phyloP scores from a whole-genome alignment of 768 basidiomycete species.

The Leccinum imitatum region DNA sequence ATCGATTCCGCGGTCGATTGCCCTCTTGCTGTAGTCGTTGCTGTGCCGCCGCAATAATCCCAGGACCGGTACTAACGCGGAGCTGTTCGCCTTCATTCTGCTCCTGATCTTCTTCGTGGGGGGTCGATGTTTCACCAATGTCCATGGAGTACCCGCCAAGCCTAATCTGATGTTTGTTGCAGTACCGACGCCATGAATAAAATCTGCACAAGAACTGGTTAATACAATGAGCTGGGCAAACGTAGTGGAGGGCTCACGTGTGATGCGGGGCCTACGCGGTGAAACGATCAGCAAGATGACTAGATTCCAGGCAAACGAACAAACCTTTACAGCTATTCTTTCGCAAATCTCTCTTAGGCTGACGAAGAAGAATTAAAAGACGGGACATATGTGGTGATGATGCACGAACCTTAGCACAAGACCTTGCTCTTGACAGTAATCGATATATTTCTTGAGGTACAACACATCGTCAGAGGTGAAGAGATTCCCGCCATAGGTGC shows the following conservation, averaged over 20 bases:
- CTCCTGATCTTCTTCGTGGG: constrained; percentile 43
- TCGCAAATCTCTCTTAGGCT: constrained; percentile 82
- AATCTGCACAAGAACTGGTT: constrained; percentile 48
- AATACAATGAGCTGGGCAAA: not conserved
- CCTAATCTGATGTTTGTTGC: constrained; percentile 92
- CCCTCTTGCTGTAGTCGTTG: constrained; percentile 40
- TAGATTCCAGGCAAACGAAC: constrained; percentile 10
- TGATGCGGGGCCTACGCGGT: constrained; percentile 74
- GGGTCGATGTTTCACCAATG: constrained; percentile 48
- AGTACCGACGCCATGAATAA: constrained; percentile 89
- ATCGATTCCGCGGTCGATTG: constrained; percentile 51
- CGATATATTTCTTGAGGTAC: constrained; percentile 86
- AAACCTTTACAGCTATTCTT: constrained; percentile 77
- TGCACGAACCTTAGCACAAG: constrained; percentile 66
- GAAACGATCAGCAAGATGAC: constrained; percentile 6
- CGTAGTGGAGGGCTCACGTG: constrained; percentile 50
- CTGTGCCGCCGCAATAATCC: constrained; percentile 45
- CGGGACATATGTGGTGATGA: constrained; percentile 27
- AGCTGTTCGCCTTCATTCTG: constrained; percentile 42
- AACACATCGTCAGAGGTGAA: constrained; percentile 83
- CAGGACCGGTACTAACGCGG: constrained; percentile 38
- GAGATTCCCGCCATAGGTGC: constrained; percentile 85
- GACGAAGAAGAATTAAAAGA: constrained; percentile 2
- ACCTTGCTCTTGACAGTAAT: constrained; percentile 88
- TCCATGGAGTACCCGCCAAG: constrained; percentile 84